Base-by-base conservation (phyloP, 2,329 filamentous ascomycete species). In the Cercospora sp. region DNA sequence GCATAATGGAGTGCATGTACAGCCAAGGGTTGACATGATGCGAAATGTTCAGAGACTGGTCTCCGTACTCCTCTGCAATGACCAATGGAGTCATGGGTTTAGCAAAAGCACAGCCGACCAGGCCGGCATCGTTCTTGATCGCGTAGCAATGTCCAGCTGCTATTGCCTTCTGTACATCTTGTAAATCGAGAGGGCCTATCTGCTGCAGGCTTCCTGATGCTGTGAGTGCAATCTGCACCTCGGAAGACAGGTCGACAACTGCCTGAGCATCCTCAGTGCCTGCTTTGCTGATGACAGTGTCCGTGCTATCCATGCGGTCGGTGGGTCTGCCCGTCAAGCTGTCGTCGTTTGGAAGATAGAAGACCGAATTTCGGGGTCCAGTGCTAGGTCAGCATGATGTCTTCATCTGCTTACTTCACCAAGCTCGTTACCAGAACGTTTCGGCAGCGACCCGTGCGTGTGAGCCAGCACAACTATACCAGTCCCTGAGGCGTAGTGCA, bases 1-100 rank as follows among this genome's bases (percentile, higher is more conserved):
- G 63, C 70, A 70, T 68, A 30, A 66, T 40, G 10, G 64, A 60
- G 40, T 68, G 65, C 4, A 70, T 48, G 36, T 66, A 69, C 12
- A 68, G 18, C 67, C 65, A 66, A 7, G 69, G 63, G 4, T 33
- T 8, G 8, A 23, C 55, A 40, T 61, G 63, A 6, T 48, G 40
- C 16, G 30, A 28, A 8, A 70, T 64, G 5, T 63, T 7, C 5
- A 63, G 42, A 9, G 16, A 8, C 31, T n/a, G 42, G 7, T 16
- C 61, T 55, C 42, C 48, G 23, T 63, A 57, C 5, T 63, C 61
- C 28, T 55, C n/a, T 26, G 10, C 45, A n/a, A 57, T 57, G 48
- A 42, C 51, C 8, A 10, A 28, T 20, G 61, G n/a, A 2, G 42
- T 63, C 48, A 63, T 62, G 3, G 13, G 42, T 33, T 33, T 53